Evolutionary conservation across 1,284 basidiomycete genomes (phyloP), one percentile per base, ranked within the genome.

Genomic region (Cryptococcus depauperatus): DNA sequence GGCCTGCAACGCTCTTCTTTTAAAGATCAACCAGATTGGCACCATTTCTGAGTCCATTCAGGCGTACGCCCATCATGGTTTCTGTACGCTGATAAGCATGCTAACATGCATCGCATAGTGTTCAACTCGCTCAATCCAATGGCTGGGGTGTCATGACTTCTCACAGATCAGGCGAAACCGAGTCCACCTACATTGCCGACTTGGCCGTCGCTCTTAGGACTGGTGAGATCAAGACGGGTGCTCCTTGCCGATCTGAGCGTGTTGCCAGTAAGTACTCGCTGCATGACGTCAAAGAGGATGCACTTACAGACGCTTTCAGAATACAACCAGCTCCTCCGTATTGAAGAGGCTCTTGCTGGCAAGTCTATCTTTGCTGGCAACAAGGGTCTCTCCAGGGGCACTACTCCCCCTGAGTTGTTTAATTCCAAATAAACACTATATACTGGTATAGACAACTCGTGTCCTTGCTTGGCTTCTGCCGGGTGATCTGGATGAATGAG

Each of bases 81-180:
- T 13, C 3, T 4, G 25, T 30, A n/a, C 9, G 9, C 8, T 18
- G 29, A 43, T 16, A n/a, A 11, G n/a, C 19, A 21, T 19, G 43
- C 42, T 43, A n/a, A 35, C 33, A 16, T 21, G 18, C n/a, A n/a
- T n/a, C 22, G 47, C 54, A 25, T 55, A 90, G 87, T 68, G 91
- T 92, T 50, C 91, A 96, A 75, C 88, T 98, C 66, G 74, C 92
- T 44, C 92, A 97, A 74, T 91, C 87, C 34, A 89, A 91, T 69
- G 87, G 87, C 56, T 98, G 93, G 93, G 91, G 88, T 72, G 88
- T 97, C 75, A 98, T 98, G 93, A 86, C 95, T 71, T 97, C 92
- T 55, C 95, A 98, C 81, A 91, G 95, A 62, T 91, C 85, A 55
- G 93, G 93, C 70, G 92, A 97, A 77, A 89, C 88, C 34, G 86